Evolutionary conservation across 257 asterid species (phyloP).

Genomic region (Lithospermum erythrorhizon): DNA sequence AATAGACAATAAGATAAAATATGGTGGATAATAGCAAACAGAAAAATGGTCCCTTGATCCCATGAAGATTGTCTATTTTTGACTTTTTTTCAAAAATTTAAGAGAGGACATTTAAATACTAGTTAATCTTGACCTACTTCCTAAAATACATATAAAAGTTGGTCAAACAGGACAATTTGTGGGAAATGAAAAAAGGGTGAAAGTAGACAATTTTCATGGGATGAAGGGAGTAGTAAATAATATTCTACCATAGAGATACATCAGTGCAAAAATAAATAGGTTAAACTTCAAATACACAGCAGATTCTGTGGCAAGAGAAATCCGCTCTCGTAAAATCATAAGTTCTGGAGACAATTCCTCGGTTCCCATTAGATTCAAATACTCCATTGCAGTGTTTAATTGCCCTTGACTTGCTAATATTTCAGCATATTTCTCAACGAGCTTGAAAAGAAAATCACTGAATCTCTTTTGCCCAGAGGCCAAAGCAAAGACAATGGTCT

Average conservation of each 20-base stretch:
- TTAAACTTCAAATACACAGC: conserved; percentile 19
- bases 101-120: too few relatives aligned
- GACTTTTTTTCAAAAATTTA: too few relatives aligned
- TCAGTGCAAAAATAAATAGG: neutral
- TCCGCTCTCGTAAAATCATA: conserved; percentile 70
- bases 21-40: too few relatives aligned
- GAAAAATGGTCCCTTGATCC: too few relatives aligned
- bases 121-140: too few relatives aligned
- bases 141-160: too few relatives aligned
- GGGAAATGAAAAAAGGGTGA: too few relatives aligned
- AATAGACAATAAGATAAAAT: too few relatives aligned
- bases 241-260: neutral
- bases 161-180: too few relatives aligned
- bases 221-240: too few relatives aligned
- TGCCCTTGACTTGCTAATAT: conserved; percentile 96
- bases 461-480: conserved; percentile 84
- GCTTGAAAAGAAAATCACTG: conserved; percentile 74
- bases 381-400: conserved; percentile 83
- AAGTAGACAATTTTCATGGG: too few relatives aligned
- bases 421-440: conserved; percentile 95
- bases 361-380: conserved; percentile 76
- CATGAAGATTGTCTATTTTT: too few relatives aligned
- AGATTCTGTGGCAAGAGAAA: conserved; percentile 63
- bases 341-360: conserved; percentile 88
- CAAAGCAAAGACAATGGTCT: conserved; percentile 84